These are phyloP conservation scores for Aaosphaeria arxii DNA, from an alignment of 2,329 filamentous ascomycete species.

Conservation along the genomic window DNA sequence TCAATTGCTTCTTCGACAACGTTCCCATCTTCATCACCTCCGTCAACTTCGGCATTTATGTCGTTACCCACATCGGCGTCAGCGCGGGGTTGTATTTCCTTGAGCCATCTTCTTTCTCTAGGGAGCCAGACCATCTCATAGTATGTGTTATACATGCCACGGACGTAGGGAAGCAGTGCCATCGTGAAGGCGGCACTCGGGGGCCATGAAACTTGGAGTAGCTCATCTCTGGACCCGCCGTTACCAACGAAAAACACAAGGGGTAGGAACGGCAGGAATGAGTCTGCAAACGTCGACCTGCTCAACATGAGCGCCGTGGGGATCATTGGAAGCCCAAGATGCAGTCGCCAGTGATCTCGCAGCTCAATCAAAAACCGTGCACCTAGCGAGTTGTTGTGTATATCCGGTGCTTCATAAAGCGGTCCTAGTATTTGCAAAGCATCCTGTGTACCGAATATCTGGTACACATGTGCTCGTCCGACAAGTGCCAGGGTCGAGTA, in stretches of 20 bases:
- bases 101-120: slow-evolving; percentile 59
- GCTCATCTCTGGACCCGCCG: slow-evolving; percentile 41
- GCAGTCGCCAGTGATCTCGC: slow-evolving; percentile 49
- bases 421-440: slow-evolving; percentile 53
- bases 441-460: slow-evolving; percentile 64
- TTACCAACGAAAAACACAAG: slow-evolving; percentile 59
- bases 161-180: slow-evolving; percentile 63
- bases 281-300: slow-evolving; percentile 62
- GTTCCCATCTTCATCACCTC: slow-evolving; percentile 11
- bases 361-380: slow-evolving; percentile 23
- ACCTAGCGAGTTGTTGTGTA: slow-evolving; percentile 24
- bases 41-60: slow-evolving; percentile 11
- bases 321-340: slow-evolving; percentile 64
- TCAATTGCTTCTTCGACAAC: slow-evolving; percentile 41
- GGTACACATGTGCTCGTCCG: slow-evolving; percentile 61
- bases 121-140: slow-evolving; percentile 60
- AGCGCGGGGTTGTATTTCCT: slow-evolving; percentile 59
- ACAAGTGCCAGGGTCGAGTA: slow-evolving; percentile 50
- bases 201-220: slow-evolving; percentile 61
- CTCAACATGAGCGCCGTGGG: slow-evolving; percentile 67
- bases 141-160: slow-evolving; percentile 60
- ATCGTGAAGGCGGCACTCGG: slow-evolving; percentile 65
- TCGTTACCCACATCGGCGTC: slow-evolving; percentile 22
- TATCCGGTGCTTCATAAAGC: slow-evolving; percentile 32
- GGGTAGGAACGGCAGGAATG: slow-evolving; percentile 60